Percentiles rank a stretch among this genome's conserved stretches.
Evolutionary conservation across 192 early-diverging fungal genomes (phyloP).

Genomic region (Backusella tarrabulga): DNA sequence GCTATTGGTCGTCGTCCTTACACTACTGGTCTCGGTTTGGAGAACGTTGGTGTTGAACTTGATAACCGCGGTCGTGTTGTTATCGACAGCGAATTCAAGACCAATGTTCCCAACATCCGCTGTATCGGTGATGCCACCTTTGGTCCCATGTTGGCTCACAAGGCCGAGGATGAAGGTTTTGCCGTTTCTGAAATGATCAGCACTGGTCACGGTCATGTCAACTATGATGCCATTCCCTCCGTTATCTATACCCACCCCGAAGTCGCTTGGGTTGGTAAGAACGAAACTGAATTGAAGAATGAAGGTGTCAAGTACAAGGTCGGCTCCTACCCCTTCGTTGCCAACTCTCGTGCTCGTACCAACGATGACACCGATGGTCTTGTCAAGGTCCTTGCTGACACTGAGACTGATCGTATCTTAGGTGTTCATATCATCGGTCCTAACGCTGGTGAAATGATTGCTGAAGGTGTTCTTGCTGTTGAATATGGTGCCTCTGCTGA

Average conservation of each 20-base stretch:
- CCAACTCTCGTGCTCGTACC: constrained; percentile 98
- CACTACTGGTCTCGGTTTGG: constrained; percentile 90
- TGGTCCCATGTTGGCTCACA: constrained; percentile 99
- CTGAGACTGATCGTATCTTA: constrained; percentile 92
- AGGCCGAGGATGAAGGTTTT: constrained; percentile 98
- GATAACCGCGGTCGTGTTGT: constrained; percentile 87
- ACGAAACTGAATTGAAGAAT: constrained; percentile 91
- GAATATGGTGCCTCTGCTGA: constrained; percentile 98
- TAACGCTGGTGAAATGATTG: constrained; percentile 99
- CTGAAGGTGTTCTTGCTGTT: constrained; percentile 94
- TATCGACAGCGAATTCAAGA: constrained; percentile 84
- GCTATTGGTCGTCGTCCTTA: constrained; percentile 94
- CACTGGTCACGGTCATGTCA: constrained; percentile 94
- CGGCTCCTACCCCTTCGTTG: constrained; percentile 93
- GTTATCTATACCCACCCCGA: constrained; percentile 99
- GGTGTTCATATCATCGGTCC: constrained; percentile 99
- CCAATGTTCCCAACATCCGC: constrained; percentile 82
- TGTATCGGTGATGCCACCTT: constrained; percentile 97
- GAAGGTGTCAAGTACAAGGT: constrained; percentile 84
- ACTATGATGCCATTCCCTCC: constrained; percentile 96
- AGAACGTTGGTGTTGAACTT: constrained; percentile 86
- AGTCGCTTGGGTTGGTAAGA: constrained; percentile 98
- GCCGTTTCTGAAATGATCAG: constrained; percentile 93
- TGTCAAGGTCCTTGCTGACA: constrained; percentile 96
- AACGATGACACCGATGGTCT: constrained; percentile 91